Conservation (phyloP, 2,329 filamentous ascomycete species). For the Aspergillus thermomutatus region DNA sequence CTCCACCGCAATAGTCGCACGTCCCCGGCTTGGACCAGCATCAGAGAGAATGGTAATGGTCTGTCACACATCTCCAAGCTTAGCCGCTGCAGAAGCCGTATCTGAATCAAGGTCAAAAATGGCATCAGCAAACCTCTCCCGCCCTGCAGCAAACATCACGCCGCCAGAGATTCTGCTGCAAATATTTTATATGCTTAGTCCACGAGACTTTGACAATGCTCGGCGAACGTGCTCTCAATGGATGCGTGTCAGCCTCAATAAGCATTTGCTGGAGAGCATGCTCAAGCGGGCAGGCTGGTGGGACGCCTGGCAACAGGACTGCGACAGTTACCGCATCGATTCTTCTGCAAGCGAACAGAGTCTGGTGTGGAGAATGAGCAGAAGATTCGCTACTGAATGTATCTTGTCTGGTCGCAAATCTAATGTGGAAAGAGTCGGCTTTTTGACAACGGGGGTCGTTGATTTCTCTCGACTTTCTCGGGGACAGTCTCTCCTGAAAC, state of each 20-base stretch:
- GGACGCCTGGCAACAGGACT: slow-evolving; percentile 37
- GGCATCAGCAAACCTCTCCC: slow-evolving; percentile 4
- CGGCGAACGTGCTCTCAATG: slow-evolving; percentile 58
- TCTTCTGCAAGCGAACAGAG: slow-evolving; percentile 37
- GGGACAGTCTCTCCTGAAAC: slow-evolving; percentile 10
- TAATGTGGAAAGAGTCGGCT: slow-evolving; percentile 26
- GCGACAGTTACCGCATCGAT: slow-evolving; percentile 24
- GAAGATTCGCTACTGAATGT: slow-evolving; percentile 49
- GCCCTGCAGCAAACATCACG: slow-evolving; percentile 32
- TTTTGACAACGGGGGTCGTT: slow-evolving; percentile 39
- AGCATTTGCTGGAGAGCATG: slow-evolving; percentile 50
- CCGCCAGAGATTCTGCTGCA: slow-evolving; percentile 51
- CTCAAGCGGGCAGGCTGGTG: slow-evolving; percentile 56
- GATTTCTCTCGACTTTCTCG: slow-evolving; percentile 25
- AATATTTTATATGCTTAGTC: slow-evolving; percentile 45
- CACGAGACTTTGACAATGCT: slow-evolving; percentile 57
- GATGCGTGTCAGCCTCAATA: slow-evolving; percentile 58
- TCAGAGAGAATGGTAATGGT: neutral
- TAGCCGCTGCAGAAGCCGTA: neutral
- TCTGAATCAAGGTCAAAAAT: neutral
- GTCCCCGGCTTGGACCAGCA: neutral
- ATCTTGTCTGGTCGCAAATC: slow-evolving; percentile 38
- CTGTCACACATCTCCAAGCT: neutral
- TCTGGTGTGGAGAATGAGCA: slow-evolving; percentile 41
- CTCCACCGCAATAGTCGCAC: neutral